Base-by-base conservation (phyloP, 352 stramenopile genomes). In the Phytophthora colocasiae region DNA sequence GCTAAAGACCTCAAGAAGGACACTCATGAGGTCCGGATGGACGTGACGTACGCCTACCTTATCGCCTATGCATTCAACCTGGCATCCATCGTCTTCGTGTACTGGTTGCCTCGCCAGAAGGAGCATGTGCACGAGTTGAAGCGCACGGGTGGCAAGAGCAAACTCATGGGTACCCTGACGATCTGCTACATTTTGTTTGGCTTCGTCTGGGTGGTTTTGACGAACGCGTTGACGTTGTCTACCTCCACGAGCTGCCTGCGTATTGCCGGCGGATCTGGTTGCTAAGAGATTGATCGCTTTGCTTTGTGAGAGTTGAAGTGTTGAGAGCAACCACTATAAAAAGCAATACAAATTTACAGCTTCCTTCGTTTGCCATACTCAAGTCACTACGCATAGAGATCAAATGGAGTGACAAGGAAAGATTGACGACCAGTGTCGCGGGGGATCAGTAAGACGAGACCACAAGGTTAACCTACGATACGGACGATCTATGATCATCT, bases 51-150 rank as follows among this genome's bases (percentile, higher is more conserved):
- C 55, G 69, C 69, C 2, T 87, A 85, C 58, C 14, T 82, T 24
- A 87, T 90, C 49, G 65, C 69, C 22, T 90, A 90, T 54, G 55
- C 57, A 0, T 51, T 85, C 66, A 87, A 87, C 50, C 44, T 90
- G 17, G 57, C 63, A 5, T 77, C 78, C 6, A 50, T 83, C 4
- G 65, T 78, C 7, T 91, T 83, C 31, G 44, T 89, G 15, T 31
- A 84, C 9, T 71, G 74, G 36, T 55, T 89, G n/a, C 78, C 78
- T 14, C 62, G 63, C 10, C 80, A 91, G 51, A 91, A 91, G 53
- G 62, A 69, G 22, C 62, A 89, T 15, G 49, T 73, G 0, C 80
- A 78, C 12, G 44, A 71, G 19, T 50, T 89, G 22, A 73, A 85
- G 57, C 61, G 67, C 11, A 59, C 55, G 10, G 78, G 78, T 39